These are phyloP conservation scores for Hypsizygus ulmarius DNA, from an alignment of 1,284 basidiomycete species.

Conservation along the genomic window DNA sequence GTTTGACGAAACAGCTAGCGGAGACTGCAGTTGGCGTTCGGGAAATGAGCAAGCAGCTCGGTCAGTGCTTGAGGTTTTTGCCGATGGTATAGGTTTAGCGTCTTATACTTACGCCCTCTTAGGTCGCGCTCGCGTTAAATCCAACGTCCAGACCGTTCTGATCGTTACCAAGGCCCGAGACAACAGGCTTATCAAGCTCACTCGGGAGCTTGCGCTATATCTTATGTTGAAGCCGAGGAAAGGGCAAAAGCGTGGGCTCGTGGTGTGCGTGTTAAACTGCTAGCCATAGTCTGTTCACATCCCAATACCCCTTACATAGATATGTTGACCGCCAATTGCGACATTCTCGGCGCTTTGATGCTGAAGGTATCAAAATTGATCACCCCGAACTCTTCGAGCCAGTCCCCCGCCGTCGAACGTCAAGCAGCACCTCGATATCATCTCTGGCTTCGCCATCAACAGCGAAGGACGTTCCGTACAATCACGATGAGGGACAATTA, in stretches of 20 bases:
- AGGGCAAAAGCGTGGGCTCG: constrained; percentile 63
- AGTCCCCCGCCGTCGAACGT: constrained; percentile 68
- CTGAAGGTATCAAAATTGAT: constrained; percentile 80
- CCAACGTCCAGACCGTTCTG: constrained; percentile 89
- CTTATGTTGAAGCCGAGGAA: constrained; percentile 80
- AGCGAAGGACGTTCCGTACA: constrained; percentile 37
- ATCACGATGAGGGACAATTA: constrained; percentile 80
- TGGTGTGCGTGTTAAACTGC: constrained; percentile 53
- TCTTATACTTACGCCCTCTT: constrained; percentile 18
- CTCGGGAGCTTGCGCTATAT: constrained; percentile 92
- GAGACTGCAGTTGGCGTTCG: constrained; percentile 96
- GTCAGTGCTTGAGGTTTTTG: constrained; percentile 45
- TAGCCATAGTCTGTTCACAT: constrained; percentile 13
- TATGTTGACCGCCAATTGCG: constrained; percentile 97
- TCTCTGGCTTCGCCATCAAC: constrained; percentile 45
- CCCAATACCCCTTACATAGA: constrained; percentile 37
- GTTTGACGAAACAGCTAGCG: constrained; percentile 88
- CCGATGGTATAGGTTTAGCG: constrained; percentile 13
- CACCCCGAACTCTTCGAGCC: constrained; percentile 90
- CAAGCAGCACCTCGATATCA: constrained; percentile 59
- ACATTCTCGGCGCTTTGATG: constrained; percentile 92
- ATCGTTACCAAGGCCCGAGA: constrained; percentile 99
- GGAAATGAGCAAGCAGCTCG: constrained; percentile 99
- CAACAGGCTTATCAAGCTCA: constrained; percentile 94
- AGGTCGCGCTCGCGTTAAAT: constrained; percentile 91